Percentiles rank a stretch among this genome's conserved stretches.
These are phyloP conservation scores for Neurospora sp. DNA, from an alignment of 495 filamentous ascomycete genomes.

Conservation along the genomic window DNA sequence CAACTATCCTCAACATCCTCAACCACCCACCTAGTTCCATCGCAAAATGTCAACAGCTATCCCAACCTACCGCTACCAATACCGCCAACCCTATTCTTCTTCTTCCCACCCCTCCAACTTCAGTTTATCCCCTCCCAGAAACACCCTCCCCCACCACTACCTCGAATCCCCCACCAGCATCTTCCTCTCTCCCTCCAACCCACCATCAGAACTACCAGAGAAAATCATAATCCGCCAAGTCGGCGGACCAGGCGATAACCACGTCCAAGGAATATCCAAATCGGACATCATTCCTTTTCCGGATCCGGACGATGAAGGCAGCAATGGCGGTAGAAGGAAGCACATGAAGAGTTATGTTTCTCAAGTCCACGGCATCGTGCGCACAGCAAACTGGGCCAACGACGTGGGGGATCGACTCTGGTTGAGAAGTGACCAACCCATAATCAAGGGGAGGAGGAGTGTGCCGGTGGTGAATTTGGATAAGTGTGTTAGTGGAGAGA, in stretches of 20 bases:
- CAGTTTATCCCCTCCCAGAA: not conserved
- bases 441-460: not conserved
- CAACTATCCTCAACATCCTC: not conserved
- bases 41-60: not conserved
- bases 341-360: not conserved
- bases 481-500: constrained; percentile 1
- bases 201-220: not conserved
- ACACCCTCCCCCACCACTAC: not conserved
- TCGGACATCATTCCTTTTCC: not conserved
- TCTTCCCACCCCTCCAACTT: not conserved
- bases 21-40: not conserved
- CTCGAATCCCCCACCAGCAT: constrained; percentile 12
- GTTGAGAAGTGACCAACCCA: constrained; percentile 8
- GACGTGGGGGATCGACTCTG: constrained; percentile 7
- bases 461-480: constrained; percentile 8
- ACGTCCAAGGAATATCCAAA: constrained; percentile 12
- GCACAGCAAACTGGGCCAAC: not conserved
- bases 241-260: constrained; percentile 15
- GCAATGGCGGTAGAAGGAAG: not conserved
- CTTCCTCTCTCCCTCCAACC: not conserved
- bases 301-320: not conserved
- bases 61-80: constrained; percentile 7
- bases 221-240: constrained; percentile 16
- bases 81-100: not conserved
- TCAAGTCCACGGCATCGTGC: constrained; percentile 5